phyloP scores from a whole-genome alignment of 371 early-diverging fungal genomes.

The Sporodiniella umbellata region DNA sequence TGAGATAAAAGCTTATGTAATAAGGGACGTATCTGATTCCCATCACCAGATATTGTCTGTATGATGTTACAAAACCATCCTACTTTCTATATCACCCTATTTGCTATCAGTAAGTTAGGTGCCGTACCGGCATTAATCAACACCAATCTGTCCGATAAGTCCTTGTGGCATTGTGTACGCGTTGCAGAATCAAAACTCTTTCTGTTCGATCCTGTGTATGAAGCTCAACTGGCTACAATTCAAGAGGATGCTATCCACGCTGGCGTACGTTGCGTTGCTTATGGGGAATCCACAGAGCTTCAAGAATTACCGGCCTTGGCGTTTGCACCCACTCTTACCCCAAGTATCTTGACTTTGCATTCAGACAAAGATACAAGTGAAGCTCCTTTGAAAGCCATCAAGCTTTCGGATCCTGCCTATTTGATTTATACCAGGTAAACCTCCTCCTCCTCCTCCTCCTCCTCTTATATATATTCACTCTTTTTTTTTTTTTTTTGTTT shows the following conservation, averaged over 20 bases:
- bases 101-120: slow-evolving; percentile 31
- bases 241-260: too few species aligned
- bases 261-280: slow-evolving; percentile 9
- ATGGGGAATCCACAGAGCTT: slow-evolving; percentile 25
- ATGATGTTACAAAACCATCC: slow-evolving; percentile 33
- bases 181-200: slow-evolving; percentile 22
- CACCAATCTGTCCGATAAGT: slow-evolving; percentile 21
- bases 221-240: slow-evolving; percentile 8
- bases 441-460: too few species aligned
- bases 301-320: slow-evolving; percentile 17
- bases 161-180: slow-evolving; percentile 29
- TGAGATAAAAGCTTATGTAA: background rate
- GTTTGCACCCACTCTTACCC: slow-evolving; percentile 29
- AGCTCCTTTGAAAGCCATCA: slow-evolving; percentile 19
- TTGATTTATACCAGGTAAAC: slow-evolving; percentile 47
- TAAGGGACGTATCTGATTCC: background rate
- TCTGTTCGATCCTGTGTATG: slow-evolving; percentile 27
- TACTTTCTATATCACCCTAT: slow-evolving; percentile 21
- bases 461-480: background rate
- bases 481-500: background rate
- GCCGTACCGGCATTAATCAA: slow-evolving; percentile 30
- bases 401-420: slow-evolving; percentile 35
- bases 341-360: slow-evolving; percentile 18
- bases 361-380: slow-evolving; percentile 34
- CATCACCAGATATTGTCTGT: slow-evolving; percentile 23